phyloP scores from a whole-genome alignment of 768 basidiomycete genomes.

The Mycena venus region DNA sequence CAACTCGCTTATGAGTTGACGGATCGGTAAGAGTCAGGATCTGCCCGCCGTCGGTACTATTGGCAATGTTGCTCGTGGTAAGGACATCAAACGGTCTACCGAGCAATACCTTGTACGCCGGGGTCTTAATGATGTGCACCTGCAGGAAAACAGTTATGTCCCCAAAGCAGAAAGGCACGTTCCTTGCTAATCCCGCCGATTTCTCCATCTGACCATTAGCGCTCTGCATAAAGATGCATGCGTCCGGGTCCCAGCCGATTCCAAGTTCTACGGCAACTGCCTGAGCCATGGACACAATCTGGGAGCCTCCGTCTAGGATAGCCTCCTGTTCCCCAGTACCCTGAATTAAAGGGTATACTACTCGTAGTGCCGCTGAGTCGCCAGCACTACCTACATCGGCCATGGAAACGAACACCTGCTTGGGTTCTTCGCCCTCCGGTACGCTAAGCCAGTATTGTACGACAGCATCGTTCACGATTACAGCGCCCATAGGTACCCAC shows the following conservation, averaged over 20 bases:
- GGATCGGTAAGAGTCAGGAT: slow-evolving; percentile 7
- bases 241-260: not conserved
- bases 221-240: slow-evolving; percentile 10
- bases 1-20: not conserved
- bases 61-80: too few species aligned
- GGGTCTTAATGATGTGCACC: not conserved
- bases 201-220: not conserved
- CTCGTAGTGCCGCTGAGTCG: not conserved
- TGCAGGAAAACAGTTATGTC: slow-evolving; percentile 14
- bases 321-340: not conserved
- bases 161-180: slow-evolving; percentile 21
- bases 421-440: not conserved
- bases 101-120: not conserved
- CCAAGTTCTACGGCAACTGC: not conserved
- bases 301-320: not conserved
- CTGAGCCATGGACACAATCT: not conserved
- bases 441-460: not conserved
- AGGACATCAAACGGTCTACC: not conserved
- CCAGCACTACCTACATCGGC: not conserved
- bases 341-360: not conserved
- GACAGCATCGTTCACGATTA: slow-evolving; percentile 28
- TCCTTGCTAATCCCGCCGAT: slow-evolving; percentile 10
- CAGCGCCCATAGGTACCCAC: slow-evolving; percentile 30
- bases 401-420: not conserved
- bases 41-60: not conserved